Base-by-base conservation (phyloP, 306 rosid species). In the Prosopis cineraria region DNA sequence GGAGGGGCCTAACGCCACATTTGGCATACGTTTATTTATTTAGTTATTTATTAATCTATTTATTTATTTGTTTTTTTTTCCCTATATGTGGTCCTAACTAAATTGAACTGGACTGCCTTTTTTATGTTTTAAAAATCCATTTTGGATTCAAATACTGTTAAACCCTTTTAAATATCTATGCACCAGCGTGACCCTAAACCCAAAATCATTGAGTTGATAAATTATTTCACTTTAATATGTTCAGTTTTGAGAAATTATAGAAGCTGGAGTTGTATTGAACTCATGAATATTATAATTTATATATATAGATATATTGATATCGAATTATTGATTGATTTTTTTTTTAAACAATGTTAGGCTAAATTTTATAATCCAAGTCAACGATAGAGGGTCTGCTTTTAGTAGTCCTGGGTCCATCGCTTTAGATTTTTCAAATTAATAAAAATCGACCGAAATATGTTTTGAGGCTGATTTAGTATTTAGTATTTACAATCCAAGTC, bases 1-100 rank as follows among this genome's bases (percentile, higher is more conserved):
- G 79, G 44, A 6, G 29, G 70, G 31, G 31, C 70, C 70, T n/a
- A 65, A 65, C 55, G 36, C 63, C 22, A 41, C 24, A 31, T 41
- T 13, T 7, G 73, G 73, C 58, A 22, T 4, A 5, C 2, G 10
- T 41, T 10, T 36, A n/a, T n/a, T n/a, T n/a, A n/a, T n/a, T n/a
- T n/a, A n/a, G n/a, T n/a, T n/a, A n/a, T n/a, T n/a, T n/a, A n/a
- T n/a, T n/a, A n/a, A n/a, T n/a, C n/a, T 3, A 9, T 39, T 1
- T 17, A 39, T 29, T 24, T 1, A 45, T 17, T 66, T n/a, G n/a
- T 20, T 1, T 9, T 6, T 48, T 5, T 48, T 48, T 6, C 55
- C 52, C 4, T 45, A 31, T 37, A 24, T 68, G 56, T 43, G 73
- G 73, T 68, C 56, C 56, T 52, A 7, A 13, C 3, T 13, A 25